Evolutionary conservation across 257 asterid species (phyloP).

Genomic region (Solanum chiquidenum): DNA sequence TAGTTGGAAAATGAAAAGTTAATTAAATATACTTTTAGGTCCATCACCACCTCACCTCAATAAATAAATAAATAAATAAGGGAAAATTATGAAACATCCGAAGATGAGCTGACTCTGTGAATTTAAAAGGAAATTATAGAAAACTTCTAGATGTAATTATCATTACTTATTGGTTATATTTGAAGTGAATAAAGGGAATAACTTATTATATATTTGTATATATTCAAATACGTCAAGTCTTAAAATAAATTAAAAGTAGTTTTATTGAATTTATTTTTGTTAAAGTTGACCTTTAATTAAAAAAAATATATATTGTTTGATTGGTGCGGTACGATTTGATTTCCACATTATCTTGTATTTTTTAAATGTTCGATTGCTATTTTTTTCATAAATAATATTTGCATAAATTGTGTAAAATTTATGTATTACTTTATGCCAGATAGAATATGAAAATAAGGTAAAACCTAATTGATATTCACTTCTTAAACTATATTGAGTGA

Average conservation of each 20-base stretch:
- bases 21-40: not conserved
- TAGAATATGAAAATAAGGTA: no score
- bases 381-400: no score
- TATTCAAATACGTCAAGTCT: not conserved
- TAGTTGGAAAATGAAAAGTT: not conserved
- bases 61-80: not conserved
- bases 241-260: not conserved
- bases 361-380: no score
- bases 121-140: not conserved
- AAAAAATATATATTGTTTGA: not conserved
- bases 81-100: not conserved
- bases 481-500: no score
- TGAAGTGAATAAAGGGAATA: not conserved
- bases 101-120: not conserved
- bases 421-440: no score
- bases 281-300: not conserved
- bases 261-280: not conserved
- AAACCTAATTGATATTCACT: no score
- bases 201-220: not conserved
- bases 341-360: not conserved
- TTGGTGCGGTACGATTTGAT: not conserved
- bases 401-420: no score
- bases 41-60: not conserved
- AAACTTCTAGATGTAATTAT: not conserved
- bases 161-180: not conserved